These are phyloP conservation scores for Trichoderma harzianum DNA, from an alignment of 2,329 filamentous ascomycete genomes.

Conservation along the genomic window DNA sequence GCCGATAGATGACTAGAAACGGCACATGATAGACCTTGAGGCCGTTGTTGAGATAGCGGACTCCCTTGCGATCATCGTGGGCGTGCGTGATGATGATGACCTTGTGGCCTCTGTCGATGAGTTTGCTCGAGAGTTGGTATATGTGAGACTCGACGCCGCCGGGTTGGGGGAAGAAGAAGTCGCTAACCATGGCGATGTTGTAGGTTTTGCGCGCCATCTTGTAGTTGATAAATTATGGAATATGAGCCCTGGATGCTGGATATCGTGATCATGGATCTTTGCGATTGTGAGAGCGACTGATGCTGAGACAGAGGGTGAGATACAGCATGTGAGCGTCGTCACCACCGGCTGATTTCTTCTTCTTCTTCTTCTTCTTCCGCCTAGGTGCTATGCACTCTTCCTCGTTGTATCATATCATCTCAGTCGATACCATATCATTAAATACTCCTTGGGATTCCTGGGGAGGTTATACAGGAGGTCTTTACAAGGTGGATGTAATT, in stretches of 20 bases:
- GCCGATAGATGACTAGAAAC: slow-evolving; percentile 92
- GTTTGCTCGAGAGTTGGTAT: slow-evolving; percentile 93
- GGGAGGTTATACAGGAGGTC: neutral
- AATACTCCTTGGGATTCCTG: neutral
- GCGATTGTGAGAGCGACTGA: neutral
- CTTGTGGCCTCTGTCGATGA: slow-evolving; percentile 96
- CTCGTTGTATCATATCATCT: neutral
- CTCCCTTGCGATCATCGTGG: slow-evolving; percentile 83
- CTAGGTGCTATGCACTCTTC: neutral
- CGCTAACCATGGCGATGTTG: slow-evolving; percentile 88
- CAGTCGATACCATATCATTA: neutral
- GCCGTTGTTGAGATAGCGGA: slow-evolving; percentile 94
- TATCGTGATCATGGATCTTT: neutral
- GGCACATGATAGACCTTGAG: slow-evolving; percentile 98
- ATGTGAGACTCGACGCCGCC: slow-evolving; percentile 97
- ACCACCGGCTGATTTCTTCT: neutral
- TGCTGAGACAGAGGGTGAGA: slow-evolving; percentile 14
- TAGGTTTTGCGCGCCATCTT: slow-evolving; percentile 56
- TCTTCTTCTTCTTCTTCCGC: neutral
- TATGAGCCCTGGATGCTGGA: neutral
- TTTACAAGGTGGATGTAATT: neutral
- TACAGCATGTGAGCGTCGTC: neutral
- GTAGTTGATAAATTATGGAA: neutral
- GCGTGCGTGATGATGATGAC: slow-evolving; percentile 97
- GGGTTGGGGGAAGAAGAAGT: slow-evolving; percentile 98